phyloP scores from a whole-genome alignment of 441 rosid genomes.

The Arabidopsis lyrata region DNA sequence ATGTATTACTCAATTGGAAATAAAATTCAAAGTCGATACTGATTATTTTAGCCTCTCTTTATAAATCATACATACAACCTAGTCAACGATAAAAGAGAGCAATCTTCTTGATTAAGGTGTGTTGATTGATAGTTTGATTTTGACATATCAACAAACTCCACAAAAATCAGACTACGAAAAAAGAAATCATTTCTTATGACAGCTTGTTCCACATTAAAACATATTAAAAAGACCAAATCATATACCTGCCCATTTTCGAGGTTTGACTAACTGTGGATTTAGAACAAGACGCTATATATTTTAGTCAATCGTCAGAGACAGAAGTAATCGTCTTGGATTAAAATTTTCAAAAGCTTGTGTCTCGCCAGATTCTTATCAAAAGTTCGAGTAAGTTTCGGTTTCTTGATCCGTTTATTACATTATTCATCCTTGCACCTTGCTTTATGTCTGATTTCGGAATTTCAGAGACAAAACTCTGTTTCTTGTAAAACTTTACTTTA shows the following conservation, averaged over 20 bases:
- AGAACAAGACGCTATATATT: background rate
- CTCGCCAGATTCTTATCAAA: background rate
- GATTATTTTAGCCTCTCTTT: no score
- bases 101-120: background rate
- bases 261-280: background rate
- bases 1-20: slow-evolving; percentile 37
- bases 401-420: background rate
- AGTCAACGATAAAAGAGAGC: background rate
- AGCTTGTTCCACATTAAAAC: background rate
- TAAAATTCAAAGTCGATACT: slow-evolving; percentile 13
- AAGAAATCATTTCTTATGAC: background rate
- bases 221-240: slow-evolving; percentile 18
- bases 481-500: background rate
- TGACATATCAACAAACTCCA: slow-evolving; percentile 33
- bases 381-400: background rate
- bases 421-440: background rate
- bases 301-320: background rate
- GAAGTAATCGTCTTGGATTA: slow-evolving; percentile 1
- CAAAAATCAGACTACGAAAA: background rate
- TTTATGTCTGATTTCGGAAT: background rate
- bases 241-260: slow-evolving; percentile 2
- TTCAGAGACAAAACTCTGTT: background rate
- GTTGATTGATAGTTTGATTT: background rate
- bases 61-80: no score
- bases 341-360: background rate